Percentiles rank a stretch among this genome's conserved stretches.
phyloP scores from a whole-genome alignment of 352 stramenopile species.

The Plasmopara halstedii region DNA sequence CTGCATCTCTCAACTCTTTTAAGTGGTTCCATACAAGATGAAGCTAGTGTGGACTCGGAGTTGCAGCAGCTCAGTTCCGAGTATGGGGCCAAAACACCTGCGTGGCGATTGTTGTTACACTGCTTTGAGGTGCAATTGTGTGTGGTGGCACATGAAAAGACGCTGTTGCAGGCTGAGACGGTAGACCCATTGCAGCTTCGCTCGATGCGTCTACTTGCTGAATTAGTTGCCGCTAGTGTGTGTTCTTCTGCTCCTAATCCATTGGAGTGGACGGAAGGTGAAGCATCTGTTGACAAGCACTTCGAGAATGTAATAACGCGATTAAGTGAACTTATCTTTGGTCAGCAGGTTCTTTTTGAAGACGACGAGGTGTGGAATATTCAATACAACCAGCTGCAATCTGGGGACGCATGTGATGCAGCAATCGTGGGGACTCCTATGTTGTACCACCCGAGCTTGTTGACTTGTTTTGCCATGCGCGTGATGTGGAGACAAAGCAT shows the following conservation, averaged over 20 bases:
- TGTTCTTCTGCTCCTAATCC: slow-evolving; percentile 33
- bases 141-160: slow-evolving; percentile 38
- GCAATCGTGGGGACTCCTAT: slow-evolving; percentile 30
- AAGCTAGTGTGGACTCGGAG: slow-evolving; percentile 38
- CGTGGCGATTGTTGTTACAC: slow-evolving; percentile 54
- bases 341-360: slow-evolving; percentile 61
- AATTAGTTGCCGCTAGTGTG: slow-evolving; percentile 34
- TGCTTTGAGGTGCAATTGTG: slow-evolving; percentile 52
- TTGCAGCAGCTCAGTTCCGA: slow-evolving; percentile 41
- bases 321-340: slow-evolving; percentile 61
- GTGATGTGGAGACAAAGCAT: slow-evolving; percentile 37
- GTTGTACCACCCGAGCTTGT: slow-evolving; percentile 40
- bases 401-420: slow-evolving; percentile 13
- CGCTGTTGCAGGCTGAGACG: slow-evolving; percentile 18
- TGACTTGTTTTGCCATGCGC: slow-evolving; percentile 46
- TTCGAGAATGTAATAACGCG: slow-evolving; percentile 42
- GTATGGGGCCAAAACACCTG: slow-evolving; percentile 30
- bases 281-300: slow-evolving; percentile 27
- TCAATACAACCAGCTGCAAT: slow-evolving; percentile 3
- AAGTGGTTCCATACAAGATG: slow-evolving; percentile 30
- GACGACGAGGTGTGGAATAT: slow-evolving; percentile 25
- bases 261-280: slow-evolving; percentile 35
- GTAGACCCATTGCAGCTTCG: slow-evolving; percentile 42
- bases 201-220: slow-evolving; percentile 50
- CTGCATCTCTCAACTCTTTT: slow-evolving; percentile 51